These are phyloP conservation scores for Scutellaria galericulata DNA, from an alignment of 257 asterid genomes.

Conservation along the genomic window DNA sequence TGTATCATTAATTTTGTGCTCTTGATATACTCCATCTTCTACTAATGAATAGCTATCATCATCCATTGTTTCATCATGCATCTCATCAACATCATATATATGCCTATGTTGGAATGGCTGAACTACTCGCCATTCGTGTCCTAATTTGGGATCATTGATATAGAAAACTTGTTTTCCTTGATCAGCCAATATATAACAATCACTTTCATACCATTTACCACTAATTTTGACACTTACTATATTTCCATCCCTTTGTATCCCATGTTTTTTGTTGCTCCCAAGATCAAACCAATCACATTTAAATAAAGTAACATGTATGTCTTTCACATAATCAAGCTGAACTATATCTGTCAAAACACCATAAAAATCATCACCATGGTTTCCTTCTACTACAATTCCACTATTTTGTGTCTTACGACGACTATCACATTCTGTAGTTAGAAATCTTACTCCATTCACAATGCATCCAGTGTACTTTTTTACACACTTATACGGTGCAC, in stretches of 20 bases:
- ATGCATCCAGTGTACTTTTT: too few species aligned
- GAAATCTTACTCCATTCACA: too few species aligned
- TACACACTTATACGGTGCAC: not conserved
- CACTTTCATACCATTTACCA: not conserved
- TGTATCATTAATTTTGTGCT: too few species aligned
- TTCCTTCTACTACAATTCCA: not conserved
- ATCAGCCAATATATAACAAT: too few species aligned
- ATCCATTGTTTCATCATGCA: not conserved
- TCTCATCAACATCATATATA: slow-evolving; percentile 18
- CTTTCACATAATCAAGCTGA: not conserved
- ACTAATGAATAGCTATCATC: not conserved
- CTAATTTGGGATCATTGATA: too few species aligned
- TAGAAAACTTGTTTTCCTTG: too few species aligned
- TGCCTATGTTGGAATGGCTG: slow-evolving; percentile 13
- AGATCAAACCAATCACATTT: slow-evolving; percentile 10
- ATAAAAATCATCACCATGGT: slow-evolving; percentile 8
- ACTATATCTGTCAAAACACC: too few species aligned
- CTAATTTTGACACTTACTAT: not conserved
- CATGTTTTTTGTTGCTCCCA: not conserved
- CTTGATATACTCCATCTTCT: too few species aligned
- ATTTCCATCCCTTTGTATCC: slow-evolving; percentile 5
- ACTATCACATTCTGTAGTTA: too few species aligned
- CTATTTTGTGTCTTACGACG: not conserved
- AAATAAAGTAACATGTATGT: not conserved
- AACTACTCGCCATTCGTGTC: slow-evolving; percentile 13